Evolutionary conservation across 2,329 filamentous ascomycete genomes (phyloP).

Genomic region (Colletotrichum tofieldiae): DNA sequence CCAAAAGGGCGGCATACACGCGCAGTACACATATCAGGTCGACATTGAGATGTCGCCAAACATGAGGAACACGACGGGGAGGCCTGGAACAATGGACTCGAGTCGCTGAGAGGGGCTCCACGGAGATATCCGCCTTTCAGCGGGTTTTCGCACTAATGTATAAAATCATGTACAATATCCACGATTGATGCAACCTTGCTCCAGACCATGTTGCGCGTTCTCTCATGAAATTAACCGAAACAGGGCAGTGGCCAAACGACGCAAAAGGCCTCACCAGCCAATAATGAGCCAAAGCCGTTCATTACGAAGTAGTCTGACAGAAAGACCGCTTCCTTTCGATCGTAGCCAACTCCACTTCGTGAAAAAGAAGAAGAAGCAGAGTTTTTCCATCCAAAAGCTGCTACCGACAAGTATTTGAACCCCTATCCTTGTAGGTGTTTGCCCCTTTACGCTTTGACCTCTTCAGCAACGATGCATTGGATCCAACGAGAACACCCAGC

Average conservation of each 20-base stretch:
- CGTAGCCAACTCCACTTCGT: no score
- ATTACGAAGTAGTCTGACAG: neutral
- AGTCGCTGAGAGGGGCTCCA: neutral
- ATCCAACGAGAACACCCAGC: neutral
- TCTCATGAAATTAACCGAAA: slow-evolving; percentile 22
- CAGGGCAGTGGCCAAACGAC: slow-evolving; percentile 28
- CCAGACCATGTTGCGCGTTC: slow-evolving; percentile 8
- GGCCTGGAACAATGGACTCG: slow-evolving; percentile 8
- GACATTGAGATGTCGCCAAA: slow-evolving; percentile 30
- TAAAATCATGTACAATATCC: slow-evolving; percentile 36
- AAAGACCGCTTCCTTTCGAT: neutral
- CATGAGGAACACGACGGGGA: neutral
- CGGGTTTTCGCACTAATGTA: slow-evolving; percentile 17
- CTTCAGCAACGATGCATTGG: neutral
- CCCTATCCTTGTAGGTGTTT: slow-evolving; percentile 3
- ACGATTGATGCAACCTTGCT: slow-evolving; percentile 14
- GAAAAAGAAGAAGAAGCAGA: neutral
- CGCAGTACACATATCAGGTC: slow-evolving; percentile 40
- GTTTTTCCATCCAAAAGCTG: neutral
- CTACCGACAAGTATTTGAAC: neutral
- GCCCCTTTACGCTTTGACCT: slow-evolving; percentile 8
- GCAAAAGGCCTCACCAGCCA: slow-evolving; percentile 6
- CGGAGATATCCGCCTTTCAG: neutral
- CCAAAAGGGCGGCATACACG: slow-evolving; percentile 33
- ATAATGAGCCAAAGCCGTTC: neutral